Evolutionary conservation across 2,329 filamentous ascomycete species (phyloP).

Genomic region (Aspergillus fumigatus): DNA sequence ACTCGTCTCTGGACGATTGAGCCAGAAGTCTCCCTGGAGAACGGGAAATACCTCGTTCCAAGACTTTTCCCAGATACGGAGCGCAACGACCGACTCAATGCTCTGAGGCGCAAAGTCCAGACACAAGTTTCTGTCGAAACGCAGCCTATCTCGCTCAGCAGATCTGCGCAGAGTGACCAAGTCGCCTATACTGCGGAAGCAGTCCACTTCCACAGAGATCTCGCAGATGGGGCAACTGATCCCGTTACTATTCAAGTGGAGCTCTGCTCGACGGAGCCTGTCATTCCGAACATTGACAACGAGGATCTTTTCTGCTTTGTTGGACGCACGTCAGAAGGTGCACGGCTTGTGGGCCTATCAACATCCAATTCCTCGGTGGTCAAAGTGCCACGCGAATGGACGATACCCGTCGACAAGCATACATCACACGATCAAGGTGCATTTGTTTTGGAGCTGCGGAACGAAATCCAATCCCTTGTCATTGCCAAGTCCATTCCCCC

Average conservation of each 20-base stretch:
- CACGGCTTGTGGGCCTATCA: constrained; percentile 1
- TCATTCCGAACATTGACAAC: neutral
- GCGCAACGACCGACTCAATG: constrained; percentile 4
- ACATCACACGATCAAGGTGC: neutral
- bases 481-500: constrained; percentile 1
- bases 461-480: constrained; percentile 1
- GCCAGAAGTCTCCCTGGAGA: constrained; percentile 3
- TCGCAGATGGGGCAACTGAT: neutral
- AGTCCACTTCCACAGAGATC: neutral
- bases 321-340: neutral
- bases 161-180: constrained; percentile 1
- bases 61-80: constrained; percentile 5
- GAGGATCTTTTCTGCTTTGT: constrained; percentile 1
- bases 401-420: neutral
- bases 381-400: constrained; percentile 1
- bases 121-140: constrained; percentile 1
- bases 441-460: neutral
- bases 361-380: constrained; percentile 1
- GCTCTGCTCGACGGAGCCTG: neutral
- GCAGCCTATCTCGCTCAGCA: neutral
- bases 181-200: constrained; percentile 1
- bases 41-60: constrained; percentile 4
- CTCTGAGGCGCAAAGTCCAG: constrained; percentile 4
- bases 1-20: constrained; percentile 4
- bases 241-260: constrained; percentile 1